phyloP scores from a whole-genome alignment of 805 yeast genomes.

The Candida quercuum region DNA sequence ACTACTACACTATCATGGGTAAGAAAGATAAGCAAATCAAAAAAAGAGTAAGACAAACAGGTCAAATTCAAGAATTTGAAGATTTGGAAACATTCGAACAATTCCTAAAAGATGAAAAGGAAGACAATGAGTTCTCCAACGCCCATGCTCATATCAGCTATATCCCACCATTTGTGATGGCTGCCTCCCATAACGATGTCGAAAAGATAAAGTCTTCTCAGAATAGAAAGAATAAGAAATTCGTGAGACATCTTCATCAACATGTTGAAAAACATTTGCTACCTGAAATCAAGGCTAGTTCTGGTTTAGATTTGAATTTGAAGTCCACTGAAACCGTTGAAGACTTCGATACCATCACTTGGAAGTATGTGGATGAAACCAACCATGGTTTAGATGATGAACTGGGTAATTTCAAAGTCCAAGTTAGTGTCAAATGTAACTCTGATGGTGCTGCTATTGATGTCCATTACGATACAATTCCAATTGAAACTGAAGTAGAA shows the following conservation, averaged over 20 bases:
- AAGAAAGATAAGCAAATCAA: constrained; percentile 18
- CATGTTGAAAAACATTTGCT: constrained; percentile 68
- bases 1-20: constrained; percentile 8
- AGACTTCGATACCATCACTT: constrained; percentile 43
- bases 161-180: constrained; percentile 69
- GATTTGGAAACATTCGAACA: constrained; percentile 57
- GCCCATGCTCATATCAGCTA: constrained; percentile 62
- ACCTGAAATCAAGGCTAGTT: constrained; percentile 55
- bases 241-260: constrained; percentile 68
- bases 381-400: constrained; percentile 35
- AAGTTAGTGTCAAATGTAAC: constrained; percentile 59
- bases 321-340: constrained; percentile 43
- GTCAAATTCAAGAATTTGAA: constrained; percentile 42
- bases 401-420: constrained; percentile 59
- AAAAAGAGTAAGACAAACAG: constrained; percentile 15
- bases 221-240: constrained; percentile 67
- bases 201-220: constrained; percentile 69
- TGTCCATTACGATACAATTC: constrained; percentile 57
- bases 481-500: constrained; percentile 6
- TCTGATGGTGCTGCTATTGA: constrained; percentile 62
- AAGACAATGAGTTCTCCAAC: constrained; percentile 70
- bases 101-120: constrained; percentile 63
- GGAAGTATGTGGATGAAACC: constrained; percentile 58
- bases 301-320: constrained; percentile 51
- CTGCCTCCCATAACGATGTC: constrained; percentile 60